A percentile compares a stretch with the other conserved stretches of the same genome.
Evolutionary conservation across 192 early-diverging fungal species (phyloP).

Genomic region (Linnemannia exigua): DNA sequence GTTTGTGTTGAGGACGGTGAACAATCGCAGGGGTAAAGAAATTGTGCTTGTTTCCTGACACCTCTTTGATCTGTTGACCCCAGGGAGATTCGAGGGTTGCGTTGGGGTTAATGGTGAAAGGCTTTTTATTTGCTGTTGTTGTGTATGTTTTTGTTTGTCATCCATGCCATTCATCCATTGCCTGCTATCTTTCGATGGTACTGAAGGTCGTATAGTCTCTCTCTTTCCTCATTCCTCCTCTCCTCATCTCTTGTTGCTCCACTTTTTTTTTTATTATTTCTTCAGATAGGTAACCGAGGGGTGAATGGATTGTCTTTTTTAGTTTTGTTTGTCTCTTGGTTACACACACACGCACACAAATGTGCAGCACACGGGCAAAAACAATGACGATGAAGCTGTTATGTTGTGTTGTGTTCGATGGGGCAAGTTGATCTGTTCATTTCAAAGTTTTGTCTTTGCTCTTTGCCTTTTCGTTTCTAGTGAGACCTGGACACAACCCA

Average conservation of each 20-base stretch:
- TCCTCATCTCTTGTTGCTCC: background rate
- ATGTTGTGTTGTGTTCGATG: too few species aligned
- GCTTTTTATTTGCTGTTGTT: too few species aligned
- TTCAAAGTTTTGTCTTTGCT: background rate
- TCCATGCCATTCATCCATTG: too few species aligned
- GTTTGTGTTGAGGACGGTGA: background rate
- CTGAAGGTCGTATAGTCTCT: too few species aligned
- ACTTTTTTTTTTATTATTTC: background rate
- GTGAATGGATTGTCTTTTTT: background rate
- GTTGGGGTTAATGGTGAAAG: background rate
- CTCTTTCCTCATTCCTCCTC: background rate
- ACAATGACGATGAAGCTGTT: background rate
- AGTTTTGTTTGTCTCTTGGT: background rate
- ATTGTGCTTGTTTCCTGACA: background rate
- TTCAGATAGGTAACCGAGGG: background rate
- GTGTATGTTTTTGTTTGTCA: too few species aligned
- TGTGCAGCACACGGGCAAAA: background rate
- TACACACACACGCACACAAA: background rate
- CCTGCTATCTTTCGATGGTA: too few species aligned
- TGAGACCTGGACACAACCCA: background rate
- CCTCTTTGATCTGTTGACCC: background rate
- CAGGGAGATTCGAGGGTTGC: background rate
- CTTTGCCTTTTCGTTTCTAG: background rate
- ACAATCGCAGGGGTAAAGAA: background rate
- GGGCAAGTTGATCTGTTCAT: background rate